Conservation (phyloP, 2,329 filamentous ascomycete species). For the Fusarium falciforme region DNA sequence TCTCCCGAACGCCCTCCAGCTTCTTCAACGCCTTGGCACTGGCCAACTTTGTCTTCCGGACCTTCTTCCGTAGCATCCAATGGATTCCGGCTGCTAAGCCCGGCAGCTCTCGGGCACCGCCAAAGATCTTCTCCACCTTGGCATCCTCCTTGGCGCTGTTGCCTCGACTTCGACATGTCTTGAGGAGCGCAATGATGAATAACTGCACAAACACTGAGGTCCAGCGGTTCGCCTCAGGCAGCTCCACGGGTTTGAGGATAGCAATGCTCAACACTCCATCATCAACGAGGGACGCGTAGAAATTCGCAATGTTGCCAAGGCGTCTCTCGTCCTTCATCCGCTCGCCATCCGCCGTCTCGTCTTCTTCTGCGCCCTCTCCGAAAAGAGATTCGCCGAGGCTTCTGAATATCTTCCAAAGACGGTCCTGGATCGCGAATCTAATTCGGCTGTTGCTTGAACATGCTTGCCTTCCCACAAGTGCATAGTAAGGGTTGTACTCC, state of each 20-base stretch:
- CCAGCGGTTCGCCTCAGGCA: conserved; percentile 80
- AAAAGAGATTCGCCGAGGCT: conserved; percentile 85
- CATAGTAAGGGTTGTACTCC: conserved; percentile 93
- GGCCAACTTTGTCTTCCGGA: conserved; percentile 72
- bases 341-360: conserved; percentile 61
- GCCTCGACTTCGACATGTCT: conserved; percentile 64
- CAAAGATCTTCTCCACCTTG: conserved; percentile 74
- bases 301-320: conserved; percentile 64
- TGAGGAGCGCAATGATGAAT: conserved; percentile 79
- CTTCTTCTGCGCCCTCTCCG: conserved; percentile 70
- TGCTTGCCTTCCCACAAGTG: conserved; percentile 81
- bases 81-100: conserved; percentile 79
- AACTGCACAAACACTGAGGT: conserved; percentile 84
- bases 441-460: conserved; percentile 77
- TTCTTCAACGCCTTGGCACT: conserved; percentile 60
- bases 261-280: conserved; percentile 59
- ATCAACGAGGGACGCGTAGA: conserved; percentile 64
- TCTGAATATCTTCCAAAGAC: conserved; percentile 87
- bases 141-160: conserved; percentile 64
- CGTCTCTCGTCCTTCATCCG: conserved; percentile 61
- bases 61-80: conserved; percentile 82
- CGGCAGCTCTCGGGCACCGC: conserved; percentile 70
- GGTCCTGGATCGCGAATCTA: conserved; percentile 87
- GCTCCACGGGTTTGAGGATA: conserved; percentile 77
- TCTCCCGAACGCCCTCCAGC: conserved; percentile 52